Percentiles rank a stretch among this genome's conserved stretches.
Conservation (phyloP, 495 filamentous ascomycete genomes). For the Xanthoparmelia taractica region DNA sequence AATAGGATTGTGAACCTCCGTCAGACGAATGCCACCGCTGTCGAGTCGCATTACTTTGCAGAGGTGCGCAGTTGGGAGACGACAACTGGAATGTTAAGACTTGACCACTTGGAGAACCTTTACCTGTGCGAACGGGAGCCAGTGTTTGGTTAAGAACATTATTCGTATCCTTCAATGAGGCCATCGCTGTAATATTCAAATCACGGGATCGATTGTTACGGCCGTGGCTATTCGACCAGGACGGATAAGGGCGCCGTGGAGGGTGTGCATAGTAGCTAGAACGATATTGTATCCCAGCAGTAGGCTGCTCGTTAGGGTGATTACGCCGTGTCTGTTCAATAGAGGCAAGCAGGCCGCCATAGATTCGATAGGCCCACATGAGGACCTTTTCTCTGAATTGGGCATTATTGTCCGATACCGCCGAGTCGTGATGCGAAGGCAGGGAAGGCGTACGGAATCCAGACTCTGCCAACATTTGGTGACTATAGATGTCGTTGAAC, state of each 20-base stretch:
- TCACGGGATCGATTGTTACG: constrained; percentile 9
- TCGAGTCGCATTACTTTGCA: constrained; percentile 1
- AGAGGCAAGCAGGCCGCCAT: constrained; percentile 74
- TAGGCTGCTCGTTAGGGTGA: constrained; percentile 10
- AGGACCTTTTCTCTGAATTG: constrained; percentile 76
- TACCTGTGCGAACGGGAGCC: constrained; percentile 1
- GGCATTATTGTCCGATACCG: constrained; percentile 32
- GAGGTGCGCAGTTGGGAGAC: not conserved
- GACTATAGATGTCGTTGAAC: constrained; percentile 2
- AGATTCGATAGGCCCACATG: constrained; percentile 77
- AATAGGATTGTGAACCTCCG: constrained; percentile 2
- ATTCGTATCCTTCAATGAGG: not conserved
- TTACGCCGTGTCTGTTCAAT: constrained; percentile 55
- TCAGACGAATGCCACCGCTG: constrained; percentile 12
- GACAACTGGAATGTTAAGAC: constrained; percentile 1
- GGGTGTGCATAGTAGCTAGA: constrained; percentile 11
- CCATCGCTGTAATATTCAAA: not conserved
- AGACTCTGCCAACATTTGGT: not conserved
- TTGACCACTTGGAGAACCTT: not conserved
- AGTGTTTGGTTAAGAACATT: not conserved
- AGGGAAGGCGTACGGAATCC: not conserved
- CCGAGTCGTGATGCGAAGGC: not conserved
- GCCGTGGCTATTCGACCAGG: constrained; percentile 20
- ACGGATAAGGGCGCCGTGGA: constrained; percentile 22
- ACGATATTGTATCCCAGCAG: constrained; percentile 5